Evolutionary conservation across 148 eudicot species (phyloP), one percentile per base, ranked within the genome.

Genomic region (Diospyros lotus): DNA sequence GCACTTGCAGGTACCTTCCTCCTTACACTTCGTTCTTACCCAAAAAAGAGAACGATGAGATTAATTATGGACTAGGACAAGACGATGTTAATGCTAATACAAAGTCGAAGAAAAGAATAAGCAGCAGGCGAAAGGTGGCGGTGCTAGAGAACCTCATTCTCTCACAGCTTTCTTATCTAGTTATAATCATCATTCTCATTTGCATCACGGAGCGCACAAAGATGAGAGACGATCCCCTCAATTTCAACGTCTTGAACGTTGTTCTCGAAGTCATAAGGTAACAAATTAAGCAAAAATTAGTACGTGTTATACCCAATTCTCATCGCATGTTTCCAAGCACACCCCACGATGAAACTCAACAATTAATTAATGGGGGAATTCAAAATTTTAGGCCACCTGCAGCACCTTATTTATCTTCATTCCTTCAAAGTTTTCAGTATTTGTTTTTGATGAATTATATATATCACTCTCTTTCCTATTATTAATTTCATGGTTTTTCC

Each of bases 211-310:
- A 92, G 82, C 86, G 86, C 68, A 48, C 83, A 62, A 80, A 70
- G 14, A 76, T 90, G 60, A 79, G 67, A 54, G 83, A 86, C 38
- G 95, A 92, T 73, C 97, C 95, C 40, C 86, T 87, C 80, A 90
- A 92, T 77, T 90, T 92, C 84, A 90, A 77, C 71, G 89, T 88
- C 60, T 52, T 90, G 40, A 86, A 80, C 72, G 83, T 92, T 18
- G 82, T 84, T 0, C 56, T 93, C 17, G 97, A 92, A 78, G 91
- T 93, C 14, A 77, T 88, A 42, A 89, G 97, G 97, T 90, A 56
- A 71, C 17, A 1, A 28, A 28, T 28, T 28, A 28, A 28, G 28
- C 28, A 28, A 28, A 28, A 28, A 28, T 28, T 28, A 28, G 28
- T 28, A 28, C 0, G 28, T 28, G 28, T 28, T 28, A 28, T 28